Evolutionary conservation across 768 basidiomycete species (phyloP).

Genomic region (Xerocomellus amylosporus): DNA sequence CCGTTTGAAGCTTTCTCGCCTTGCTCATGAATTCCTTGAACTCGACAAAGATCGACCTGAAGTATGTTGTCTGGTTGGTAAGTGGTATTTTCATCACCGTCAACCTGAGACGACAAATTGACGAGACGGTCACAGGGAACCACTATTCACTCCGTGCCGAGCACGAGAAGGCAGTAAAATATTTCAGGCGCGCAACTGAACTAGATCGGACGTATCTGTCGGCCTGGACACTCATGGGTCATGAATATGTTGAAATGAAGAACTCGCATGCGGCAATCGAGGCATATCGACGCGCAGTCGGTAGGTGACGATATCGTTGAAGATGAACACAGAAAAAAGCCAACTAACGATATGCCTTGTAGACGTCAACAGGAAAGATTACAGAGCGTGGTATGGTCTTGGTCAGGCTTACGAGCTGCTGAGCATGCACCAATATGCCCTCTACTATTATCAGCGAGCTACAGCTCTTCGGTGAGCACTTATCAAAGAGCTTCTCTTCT

Average conservation of each 20-base stretch:
- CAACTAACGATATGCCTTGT: slow-evolving; percentile 2
- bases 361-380: slow-evolving; percentile 98
- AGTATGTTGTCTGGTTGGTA: slow-evolving; percentile 93
- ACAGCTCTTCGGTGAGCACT: slow-evolving; percentile 75
- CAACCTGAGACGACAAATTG: neutral
- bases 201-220: slow-evolving; percentile 92
- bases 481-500: neutral
- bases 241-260: slow-evolving; percentile 98
- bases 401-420: slow-evolving; percentile 97
- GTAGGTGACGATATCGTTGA: slow-evolving; percentile 44
- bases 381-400: slow-evolving; percentile 97
- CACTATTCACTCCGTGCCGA: slow-evolving; percentile 92
- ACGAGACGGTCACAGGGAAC: slow-evolving; percentile 61
- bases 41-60: slow-evolving; percentile 94
- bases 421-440: slow-evolving; percentile 94
- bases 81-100: slow-evolving; percentile 21
- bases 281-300: slow-evolving; percentile 92
- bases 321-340: neutral
- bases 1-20: slow-evolving; percentile 78
- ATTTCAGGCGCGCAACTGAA: slow-evolving; percentile 92
- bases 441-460: slow-evolving; percentile 95
- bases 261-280: slow-evolving; percentile 99
- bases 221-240: slow-evolving; percentile 99
- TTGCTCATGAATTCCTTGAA: slow-evolving; percentile 88
- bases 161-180: slow-evolving; percentile 94